phyloP scores from a whole-genome alignment of 257 asterid genomes.

The Cinchona pubescens region DNA sequence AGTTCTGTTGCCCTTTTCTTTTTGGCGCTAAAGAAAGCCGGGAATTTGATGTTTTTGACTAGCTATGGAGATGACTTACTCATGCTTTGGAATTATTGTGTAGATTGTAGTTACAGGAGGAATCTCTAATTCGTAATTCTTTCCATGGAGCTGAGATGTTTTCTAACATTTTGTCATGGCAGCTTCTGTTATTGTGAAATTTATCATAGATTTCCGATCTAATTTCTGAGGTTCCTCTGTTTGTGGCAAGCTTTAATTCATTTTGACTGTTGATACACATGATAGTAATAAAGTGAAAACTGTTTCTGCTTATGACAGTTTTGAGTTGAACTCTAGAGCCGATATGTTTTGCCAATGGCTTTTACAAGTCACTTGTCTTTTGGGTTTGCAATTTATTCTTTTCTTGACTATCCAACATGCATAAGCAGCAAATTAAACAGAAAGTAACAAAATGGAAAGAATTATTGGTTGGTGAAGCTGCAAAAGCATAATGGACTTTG shows the following conservation, averaged over 20 bases:
- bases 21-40: slow-evolving; percentile 16
- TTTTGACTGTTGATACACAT: slow-evolving; percentile 1
- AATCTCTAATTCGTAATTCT: slow-evolving; percentile 18
- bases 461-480: too few species aligned
- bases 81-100: slow-evolving; percentile 16
- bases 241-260: background rate
- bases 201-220: background rate
- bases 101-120: slow-evolving; percentile 25
- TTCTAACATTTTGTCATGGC: slow-evolving; percentile 7
- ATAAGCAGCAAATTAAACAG: background rate
- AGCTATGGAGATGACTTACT: slow-evolving; percentile 4
- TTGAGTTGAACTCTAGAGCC: background rate
- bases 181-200: background rate
- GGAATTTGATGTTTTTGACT: slow-evolving; percentile 21
- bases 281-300: slow-evolving; percentile 11
- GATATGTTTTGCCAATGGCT: background rate
- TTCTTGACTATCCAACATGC: background rate
- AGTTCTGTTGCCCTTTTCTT: slow-evolving; percentile 13
- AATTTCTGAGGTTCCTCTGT: background rate
- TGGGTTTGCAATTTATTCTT: background rate
- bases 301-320: background rate
- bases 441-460: background rate
- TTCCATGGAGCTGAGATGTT: slow-evolving; percentile 7
- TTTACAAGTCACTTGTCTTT: background rate
- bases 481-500: background rate